These are phyloP conservation scores for Boletus rubescentipes DNA, from an alignment of 768 basidiomycete species.

Conservation along the genomic window DNA sequence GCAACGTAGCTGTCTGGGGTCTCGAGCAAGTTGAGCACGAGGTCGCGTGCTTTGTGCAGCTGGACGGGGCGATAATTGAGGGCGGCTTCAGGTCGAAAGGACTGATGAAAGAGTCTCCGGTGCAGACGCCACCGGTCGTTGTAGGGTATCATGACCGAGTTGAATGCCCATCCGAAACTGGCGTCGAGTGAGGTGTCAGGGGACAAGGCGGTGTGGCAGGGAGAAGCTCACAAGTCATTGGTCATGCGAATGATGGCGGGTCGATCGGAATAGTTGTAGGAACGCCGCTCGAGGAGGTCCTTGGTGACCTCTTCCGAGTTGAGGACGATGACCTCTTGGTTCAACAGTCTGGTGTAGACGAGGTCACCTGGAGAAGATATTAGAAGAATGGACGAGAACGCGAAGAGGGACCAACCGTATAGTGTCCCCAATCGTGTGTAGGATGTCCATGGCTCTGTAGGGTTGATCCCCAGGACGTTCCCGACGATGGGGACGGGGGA, in stretches of 20 bases:
- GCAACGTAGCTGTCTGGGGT: conserved; percentile 13
- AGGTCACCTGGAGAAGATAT: conserved; percentile 31
- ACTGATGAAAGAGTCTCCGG: conserved; percentile 28
- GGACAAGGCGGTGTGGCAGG: background rate
- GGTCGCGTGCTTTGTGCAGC: conserved; percentile 26
- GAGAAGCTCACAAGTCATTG: conserved; percentile 28
- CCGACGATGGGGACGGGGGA: conserved; percentile 40
- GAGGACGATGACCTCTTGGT: conserved; percentile 38
- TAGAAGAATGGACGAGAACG: conserved; percentile 11
- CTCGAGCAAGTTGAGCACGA: conserved; percentile 27
- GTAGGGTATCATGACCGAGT: conserved; percentile 29
- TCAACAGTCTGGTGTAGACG: conserved; percentile 37
- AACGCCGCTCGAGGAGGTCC: conserved; percentile 47
- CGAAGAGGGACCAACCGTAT: conserved; percentile 23
- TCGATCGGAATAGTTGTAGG: conserved; percentile 46
- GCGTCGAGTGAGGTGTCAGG: background rate
- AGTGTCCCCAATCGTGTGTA: conserved; percentile 32
- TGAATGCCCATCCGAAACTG: conserved; percentile 32
- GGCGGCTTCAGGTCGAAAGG: conserved; percentile 23
- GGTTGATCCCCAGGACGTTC: conserved; percentile 29
- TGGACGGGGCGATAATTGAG: conserved; percentile 23
- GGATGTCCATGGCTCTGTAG: conserved; percentile 30
- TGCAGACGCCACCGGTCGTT: conserved; percentile 30
- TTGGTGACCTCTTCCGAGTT: conserved; percentile 39
- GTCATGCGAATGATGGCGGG: conserved; percentile 30